phyloP scores from a whole-genome alignment of 2,329 filamentous ascomycete genomes.

The Colletotrichum cereale region DNA sequence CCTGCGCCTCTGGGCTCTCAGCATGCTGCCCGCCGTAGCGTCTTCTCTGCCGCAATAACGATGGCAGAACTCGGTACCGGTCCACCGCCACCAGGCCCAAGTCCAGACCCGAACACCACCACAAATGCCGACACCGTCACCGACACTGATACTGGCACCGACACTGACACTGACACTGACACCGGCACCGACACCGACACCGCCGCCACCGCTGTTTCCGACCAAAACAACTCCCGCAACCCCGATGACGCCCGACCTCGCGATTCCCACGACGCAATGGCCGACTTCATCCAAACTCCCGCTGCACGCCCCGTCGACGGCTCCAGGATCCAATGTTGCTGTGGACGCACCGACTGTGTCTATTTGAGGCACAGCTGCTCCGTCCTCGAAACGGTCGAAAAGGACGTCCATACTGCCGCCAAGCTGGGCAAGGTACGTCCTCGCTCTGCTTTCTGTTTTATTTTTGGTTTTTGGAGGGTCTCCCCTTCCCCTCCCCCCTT shows the following conservation, averaged over 20 bases:
- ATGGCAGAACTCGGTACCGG: slow-evolving; percentile 34
- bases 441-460: slow-evolving; percentile 16
- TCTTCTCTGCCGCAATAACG: slow-evolving; percentile 36
- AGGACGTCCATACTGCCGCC: slow-evolving; percentile 88
- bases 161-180: slow-evolving; percentile 5
- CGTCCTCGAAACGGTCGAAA: slow-evolving; percentile 84
- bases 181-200: slow-evolving; percentile 16
- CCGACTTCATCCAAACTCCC: slow-evolving; percentile 39
- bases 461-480: not conserved
- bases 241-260: slow-evolving; percentile 26
- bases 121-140: not conserved
- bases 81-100: not conserved
- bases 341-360: slow-evolving; percentile 82
- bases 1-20: slow-evolving; percentile 22
- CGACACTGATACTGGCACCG: not conserved
- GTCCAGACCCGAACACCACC: slow-evolving; percentile 2
- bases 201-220: not conserved
- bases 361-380: slow-evolving; percentile 85
- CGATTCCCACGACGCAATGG: slow-evolving; percentile 36
- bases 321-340: slow-evolving; percentile 78
- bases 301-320: slow-evolving; percentile 40
- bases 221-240: not conserved
- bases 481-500: too few species aligned
- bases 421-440: slow-evolving; percentile 89
- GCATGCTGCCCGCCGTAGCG: slow-evolving; percentile 34